These are phyloP conservation scores for Dryadomyces quercus-mongolicae DNA, from an alignment of 2,329 filamentous ascomycete species.

Conservation along the genomic window DNA sequence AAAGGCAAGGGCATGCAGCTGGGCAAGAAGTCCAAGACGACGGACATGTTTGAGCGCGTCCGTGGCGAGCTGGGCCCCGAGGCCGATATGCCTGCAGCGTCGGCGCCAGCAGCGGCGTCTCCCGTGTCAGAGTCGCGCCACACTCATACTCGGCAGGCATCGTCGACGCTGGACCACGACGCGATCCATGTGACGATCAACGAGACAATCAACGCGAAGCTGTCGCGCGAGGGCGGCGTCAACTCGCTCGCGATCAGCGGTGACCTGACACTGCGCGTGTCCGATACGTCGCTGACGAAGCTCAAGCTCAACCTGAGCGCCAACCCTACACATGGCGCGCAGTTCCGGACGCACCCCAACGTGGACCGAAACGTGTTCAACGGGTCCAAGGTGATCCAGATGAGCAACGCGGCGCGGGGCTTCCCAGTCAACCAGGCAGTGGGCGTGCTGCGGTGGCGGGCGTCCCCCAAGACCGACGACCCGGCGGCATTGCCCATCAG, in stretches of 20 bases:
- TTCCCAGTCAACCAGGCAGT: conserved; percentile 94
- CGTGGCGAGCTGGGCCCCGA: conserved; percentile 83
- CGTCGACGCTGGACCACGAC: conserved; percentile 64
- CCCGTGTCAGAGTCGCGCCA: neutral
- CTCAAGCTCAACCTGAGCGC: conserved; percentile 74
- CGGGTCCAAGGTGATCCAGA: conserved; percentile 71
- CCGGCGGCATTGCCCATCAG: conserved; percentile 76
- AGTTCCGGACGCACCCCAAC: conserved; percentile 93
- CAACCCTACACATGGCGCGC: conserved; percentile 67
- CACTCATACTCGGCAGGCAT: conserved; percentile 29
- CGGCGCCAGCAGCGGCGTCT: conserved; percentile 37
- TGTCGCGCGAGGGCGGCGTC: conserved; percentile 77
- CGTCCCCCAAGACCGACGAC: conserved; percentile 70
- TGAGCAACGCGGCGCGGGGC: conserved; percentile 75
- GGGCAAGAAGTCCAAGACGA: conserved; percentile 96
- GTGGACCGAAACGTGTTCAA: conserved; percentile 86
- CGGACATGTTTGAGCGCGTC: conserved; percentile 93
- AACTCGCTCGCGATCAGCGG: conserved; percentile 84
- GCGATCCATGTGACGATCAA: conserved; percentile 79
- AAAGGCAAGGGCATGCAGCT: conserved; percentile 98
- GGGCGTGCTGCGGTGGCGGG: conserved; percentile 86
- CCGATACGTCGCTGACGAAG: conserved; percentile 80
- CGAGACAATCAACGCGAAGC: conserved; percentile 80
- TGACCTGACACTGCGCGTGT: conserved; percentile 82
- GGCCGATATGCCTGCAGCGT: conserved; percentile 68